These are phyloP conservation scores for Ampelocalamus luodianensis DNA, from an alignment of 176 grass and related monocot genomes.

Conservation along the genomic window DNA sequence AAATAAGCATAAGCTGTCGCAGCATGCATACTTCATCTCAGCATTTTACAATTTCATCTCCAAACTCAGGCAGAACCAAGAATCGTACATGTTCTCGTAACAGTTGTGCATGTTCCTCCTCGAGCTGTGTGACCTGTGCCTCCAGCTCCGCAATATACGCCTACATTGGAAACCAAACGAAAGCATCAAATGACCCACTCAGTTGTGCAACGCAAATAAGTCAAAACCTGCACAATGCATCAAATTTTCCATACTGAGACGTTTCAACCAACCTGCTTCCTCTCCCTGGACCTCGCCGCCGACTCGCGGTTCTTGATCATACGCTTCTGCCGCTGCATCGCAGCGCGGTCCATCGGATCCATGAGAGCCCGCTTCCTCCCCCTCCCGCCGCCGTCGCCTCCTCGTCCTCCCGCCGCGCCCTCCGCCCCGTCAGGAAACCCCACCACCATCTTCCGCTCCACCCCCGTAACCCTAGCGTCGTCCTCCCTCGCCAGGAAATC, in stretches of 20 bases:
- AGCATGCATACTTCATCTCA: neutral
- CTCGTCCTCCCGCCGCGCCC: neutral
- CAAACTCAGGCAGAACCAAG: slow-evolving; percentile 5
- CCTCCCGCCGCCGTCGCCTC: slow-evolving; percentile 43
- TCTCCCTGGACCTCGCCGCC: slow-evolving; percentile 90
- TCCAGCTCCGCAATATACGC: slow-evolving; percentile 91
- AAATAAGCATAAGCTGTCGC: neutral
- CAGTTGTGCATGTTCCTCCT: slow-evolving; percentile 81
- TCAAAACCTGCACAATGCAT: neutral
- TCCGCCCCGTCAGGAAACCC: slow-evolving; percentile 41
- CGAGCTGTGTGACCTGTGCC: slow-evolving; percentile 76
- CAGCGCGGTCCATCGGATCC: slow-evolving; percentile 75
- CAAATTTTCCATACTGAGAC: neutral
- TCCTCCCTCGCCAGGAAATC: slow-evolving; percentile 86
- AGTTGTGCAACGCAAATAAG: neutral
- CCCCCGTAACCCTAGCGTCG: slow-evolving; percentile 39
- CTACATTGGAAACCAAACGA: slow-evolving; percentile 43
- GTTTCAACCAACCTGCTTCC: slow-evolving; percentile 70
- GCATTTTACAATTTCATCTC: neutral
- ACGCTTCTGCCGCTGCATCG: slow-evolving; percentile 86
- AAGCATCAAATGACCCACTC: neutral
- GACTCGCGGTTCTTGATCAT: slow-evolving; percentile 99
- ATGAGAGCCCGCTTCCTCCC: slow-evolving; percentile 62
- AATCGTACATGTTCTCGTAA: slow-evolving; percentile 60
- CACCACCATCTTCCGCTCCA: slow-evolving; percentile 38